A percentile compares a stretch with the other conserved stretches of the same genome.
phyloP scores from a whole-genome alignment of 352 stramenopile species.

The Plasmopara muralis region DNA sequence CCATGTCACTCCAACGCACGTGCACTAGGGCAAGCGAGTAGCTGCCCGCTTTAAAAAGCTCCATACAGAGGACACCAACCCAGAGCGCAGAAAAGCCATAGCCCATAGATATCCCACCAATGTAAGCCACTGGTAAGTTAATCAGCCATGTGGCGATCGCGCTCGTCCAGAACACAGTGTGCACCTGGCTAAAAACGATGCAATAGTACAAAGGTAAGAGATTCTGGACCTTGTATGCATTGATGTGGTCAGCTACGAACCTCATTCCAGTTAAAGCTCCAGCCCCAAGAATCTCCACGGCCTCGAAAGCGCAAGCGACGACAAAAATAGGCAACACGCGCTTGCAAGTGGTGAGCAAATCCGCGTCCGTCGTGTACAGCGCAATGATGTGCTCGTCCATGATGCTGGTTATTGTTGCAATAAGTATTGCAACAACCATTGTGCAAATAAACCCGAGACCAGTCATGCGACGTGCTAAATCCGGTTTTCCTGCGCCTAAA shows the following conservation, averaged over 20 bases:
- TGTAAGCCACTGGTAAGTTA: constrained; percentile 57
- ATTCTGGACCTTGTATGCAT: not conserved
- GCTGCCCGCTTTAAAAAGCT: constrained; percentile 51
- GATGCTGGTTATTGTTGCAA: constrained; percentile 38
- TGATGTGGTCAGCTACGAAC: constrained; percentile 10
- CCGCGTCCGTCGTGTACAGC: constrained; percentile 52
- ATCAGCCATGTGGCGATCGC: constrained; percentile 59
- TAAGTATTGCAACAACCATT: constrained; percentile 34
- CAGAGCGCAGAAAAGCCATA: constrained; percentile 61
- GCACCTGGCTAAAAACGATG: constrained; percentile 34
- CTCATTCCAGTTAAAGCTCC: constrained; percentile 66
- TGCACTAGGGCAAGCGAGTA: constrained; percentile 38
- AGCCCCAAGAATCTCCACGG: constrained; percentile 51
- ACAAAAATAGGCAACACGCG: constrained; percentile 59
- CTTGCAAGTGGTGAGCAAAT: constrained; percentile 39
- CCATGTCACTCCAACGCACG: constrained; percentile 46
- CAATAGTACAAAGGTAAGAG: not conserved
- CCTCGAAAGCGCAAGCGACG: constrained; percentile 50
- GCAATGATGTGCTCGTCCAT: constrained; percentile 44
- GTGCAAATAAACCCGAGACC: constrained; percentile 54
- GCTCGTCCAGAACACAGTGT: constrained; percentile 56
- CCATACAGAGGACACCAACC: constrained; percentile 54
- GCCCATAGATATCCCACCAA: constrained; percentile 34
- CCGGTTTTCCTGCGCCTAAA: constrained; percentile 47
- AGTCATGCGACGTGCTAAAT: constrained; percentile 41